Base-by-base conservation (phyloP, 2,329 filamentous ascomycete genomes). In the Epichloe brachyelytri region DNA sequence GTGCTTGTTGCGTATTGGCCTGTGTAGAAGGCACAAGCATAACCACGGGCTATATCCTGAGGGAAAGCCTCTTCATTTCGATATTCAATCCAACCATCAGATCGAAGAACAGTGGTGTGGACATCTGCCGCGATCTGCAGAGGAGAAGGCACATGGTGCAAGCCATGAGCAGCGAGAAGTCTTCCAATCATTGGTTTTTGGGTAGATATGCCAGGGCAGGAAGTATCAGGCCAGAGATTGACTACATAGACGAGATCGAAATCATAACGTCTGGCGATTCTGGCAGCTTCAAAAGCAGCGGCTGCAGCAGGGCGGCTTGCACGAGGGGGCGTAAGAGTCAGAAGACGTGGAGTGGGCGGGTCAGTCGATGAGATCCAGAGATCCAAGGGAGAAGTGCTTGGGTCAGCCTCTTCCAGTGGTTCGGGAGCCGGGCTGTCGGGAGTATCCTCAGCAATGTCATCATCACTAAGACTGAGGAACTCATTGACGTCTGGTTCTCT, bases 161-260 rank as follows among this genome's bases (percentile, higher is more conserved):
- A 63, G 1, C 77, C 77, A 55, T 77, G 77, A 3, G 75, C 77
- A 2, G 77, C 76, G 4, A 80, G 68, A 14, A 80, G 67, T 17
- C 75, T 73, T 4, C 76, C 76, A 5, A 70, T 71, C 54, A 77
- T 59, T 5, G 60, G 62, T 20, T 58, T 57, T 6, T 52, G 53
- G 12, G 50, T 48, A 11, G 57, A 53, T 11, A 44, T 52, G 15
- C 46, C 52, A 37, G 50, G 33, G 33, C 48, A 53, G 15, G 56
- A 55, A 46, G 55, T 52, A 20, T 63, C 61, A 20, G 78, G 77
- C 77, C 78, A 80, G 14, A 81, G 64, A 55, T 76, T 79, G 55
- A 80, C 72, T 33, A 81, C 71, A 55, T 81, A 82, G 12, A 80
- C 69, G 22, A 81, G 66, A 55, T 79, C 75, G 49, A 82, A 79